Evolutionary conservation across 305 asterid species (phyloP).

Genomic region (Plantago rigida): DNA sequence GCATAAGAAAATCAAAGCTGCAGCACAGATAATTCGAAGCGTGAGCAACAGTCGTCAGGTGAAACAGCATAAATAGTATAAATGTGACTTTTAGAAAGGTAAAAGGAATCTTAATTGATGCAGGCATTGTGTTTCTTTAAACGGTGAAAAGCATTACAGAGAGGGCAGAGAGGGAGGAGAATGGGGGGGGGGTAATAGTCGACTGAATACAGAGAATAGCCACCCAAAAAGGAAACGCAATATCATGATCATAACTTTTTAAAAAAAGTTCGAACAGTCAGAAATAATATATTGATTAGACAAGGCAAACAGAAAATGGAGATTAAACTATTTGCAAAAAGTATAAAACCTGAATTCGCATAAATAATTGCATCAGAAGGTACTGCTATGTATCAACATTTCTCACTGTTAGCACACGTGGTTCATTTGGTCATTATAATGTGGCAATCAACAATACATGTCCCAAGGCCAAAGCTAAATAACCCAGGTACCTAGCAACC

Average conservation of each 20-base stretch:
- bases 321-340: conserved; percentile 1
- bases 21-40: conserved; percentile 31
- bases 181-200: too few species aligned
- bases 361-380: background rate
- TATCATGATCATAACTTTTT: background rate
- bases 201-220: background rate
- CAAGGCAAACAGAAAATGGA: conserved; percentile 3
- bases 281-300: conserved; percentile 2
- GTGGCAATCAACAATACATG: background rate
- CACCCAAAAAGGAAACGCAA: background rate
- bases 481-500: background rate
- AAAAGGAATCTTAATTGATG: too few species aligned
- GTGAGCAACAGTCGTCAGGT: conserved; percentile 9
- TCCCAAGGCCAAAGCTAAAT: conserved; percentile 5
- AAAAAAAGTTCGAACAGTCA: conserved; percentile 1
- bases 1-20: conserved; percentile 61
- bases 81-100: too few species aligned
- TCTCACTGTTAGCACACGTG: background rate
- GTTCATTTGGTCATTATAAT: background rate
- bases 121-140: too few species aligned
- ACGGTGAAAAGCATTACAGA: too few species aligned
- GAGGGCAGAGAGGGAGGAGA: too few species aligned
- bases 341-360: background rate
- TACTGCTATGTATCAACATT: conserved; percentile 3
- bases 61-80: too few species aligned